These are phyloP conservation scores for Triticum aestivum DNA, from an alignment of 176 grass and related monocot species.

Conservation along the genomic window DNA sequence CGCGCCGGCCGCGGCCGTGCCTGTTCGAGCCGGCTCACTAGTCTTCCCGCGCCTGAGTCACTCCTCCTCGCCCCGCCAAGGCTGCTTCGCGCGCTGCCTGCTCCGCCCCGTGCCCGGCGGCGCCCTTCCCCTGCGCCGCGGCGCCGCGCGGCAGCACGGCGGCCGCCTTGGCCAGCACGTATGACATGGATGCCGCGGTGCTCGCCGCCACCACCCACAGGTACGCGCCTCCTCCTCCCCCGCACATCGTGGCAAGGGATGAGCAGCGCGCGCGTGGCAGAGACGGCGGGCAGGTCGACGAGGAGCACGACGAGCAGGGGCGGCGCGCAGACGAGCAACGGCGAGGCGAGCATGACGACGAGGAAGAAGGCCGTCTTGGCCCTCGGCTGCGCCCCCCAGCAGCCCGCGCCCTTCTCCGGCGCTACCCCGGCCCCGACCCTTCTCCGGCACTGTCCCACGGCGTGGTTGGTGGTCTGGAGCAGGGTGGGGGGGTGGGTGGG, in stretches of 20 bases:
- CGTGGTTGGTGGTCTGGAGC: no score
- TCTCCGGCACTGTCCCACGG: no score
- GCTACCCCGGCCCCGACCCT: no score
- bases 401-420: no score
- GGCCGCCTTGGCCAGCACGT: slow-evolving; percentile 61
- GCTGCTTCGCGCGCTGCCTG: no score
- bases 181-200: slow-evolving; percentile 45
- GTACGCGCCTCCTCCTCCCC: slow-evolving; percentile 54
- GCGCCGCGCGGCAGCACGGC: slow-evolving; percentile 29
- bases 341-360: slow-evolving; percentile 44
- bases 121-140: neutral
- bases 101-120: neutral
- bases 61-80: no score
- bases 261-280: slow-evolving; percentile 57
- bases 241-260: slow-evolving; percentile 63
- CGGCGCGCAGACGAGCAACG: neutral
- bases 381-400: neutral
- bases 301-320: slow-evolving; percentile 35
- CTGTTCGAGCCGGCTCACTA: no score
- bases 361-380: slow-evolving; percentile 86
- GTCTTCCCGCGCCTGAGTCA: no score
- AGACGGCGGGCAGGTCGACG: slow-evolving; percentile 71
- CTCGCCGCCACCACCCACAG: slow-evolving; percentile 48
- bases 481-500: no score
- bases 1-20: no score